A percentile compares a stretch with the other conserved stretches of the same genome.
These are phyloP conservation scores for Macrophomina tecta DNA, from an alignment of 2,329 filamentous ascomycete species.

Conservation along the genomic window DNA sequence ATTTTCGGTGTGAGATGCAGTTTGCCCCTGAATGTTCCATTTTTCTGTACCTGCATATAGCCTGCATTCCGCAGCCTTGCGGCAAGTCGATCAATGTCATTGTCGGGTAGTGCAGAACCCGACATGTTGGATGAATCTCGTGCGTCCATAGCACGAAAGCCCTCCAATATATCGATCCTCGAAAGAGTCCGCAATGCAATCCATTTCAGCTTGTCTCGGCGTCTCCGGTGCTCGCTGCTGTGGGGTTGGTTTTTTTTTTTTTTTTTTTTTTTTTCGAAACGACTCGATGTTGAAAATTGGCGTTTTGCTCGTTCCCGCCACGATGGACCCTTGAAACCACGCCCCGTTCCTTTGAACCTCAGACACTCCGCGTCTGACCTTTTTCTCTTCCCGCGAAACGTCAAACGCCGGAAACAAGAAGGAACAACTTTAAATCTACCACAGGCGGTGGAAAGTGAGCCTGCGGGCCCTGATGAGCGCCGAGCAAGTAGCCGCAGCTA, in stretches of 20 bases:
- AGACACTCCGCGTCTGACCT: conserved; percentile 14
- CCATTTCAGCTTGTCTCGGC: background rate
- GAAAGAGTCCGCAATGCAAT: background rate
- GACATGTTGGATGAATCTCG: background rate
- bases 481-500: too few species aligned
- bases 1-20: background rate
- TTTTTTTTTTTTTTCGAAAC: background rate
- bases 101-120: background rate
- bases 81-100: background rate
- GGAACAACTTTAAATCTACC: conserved; percentile 6
- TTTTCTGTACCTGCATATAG: background rate
- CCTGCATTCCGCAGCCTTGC: background rate
- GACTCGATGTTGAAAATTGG: background rate
- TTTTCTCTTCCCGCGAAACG: background rate
- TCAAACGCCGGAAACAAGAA: background rate
- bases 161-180: background rate
- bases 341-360: background rate
- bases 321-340: background rate
- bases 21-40: background rate
- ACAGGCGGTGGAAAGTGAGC: background rate
- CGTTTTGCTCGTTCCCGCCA: background rate
- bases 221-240: background rate
- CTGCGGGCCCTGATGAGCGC: background rate
- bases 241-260: too few species aligned
- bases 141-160: background rate